Evolutionary conservation across 176 grass and related monocot genomes (phyloP).

Genomic region (Oryza glaberrima): DNA sequence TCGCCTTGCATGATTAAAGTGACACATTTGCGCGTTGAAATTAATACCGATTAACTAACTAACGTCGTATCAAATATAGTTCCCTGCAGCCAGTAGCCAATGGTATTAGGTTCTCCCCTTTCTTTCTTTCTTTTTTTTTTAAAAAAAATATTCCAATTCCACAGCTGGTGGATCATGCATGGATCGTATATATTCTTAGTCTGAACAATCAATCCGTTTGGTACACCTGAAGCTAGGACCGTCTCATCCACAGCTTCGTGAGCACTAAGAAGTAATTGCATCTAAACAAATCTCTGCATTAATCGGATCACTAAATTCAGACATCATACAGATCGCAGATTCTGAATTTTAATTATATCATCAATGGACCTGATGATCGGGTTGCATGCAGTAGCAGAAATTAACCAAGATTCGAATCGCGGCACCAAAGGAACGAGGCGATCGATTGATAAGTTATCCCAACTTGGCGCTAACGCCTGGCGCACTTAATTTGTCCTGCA

Average conservation of each 20-base stretch:
- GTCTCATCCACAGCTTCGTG: background rate
- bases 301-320: background rate
- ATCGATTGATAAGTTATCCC: conserved; percentile 5
- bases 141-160: background rate
- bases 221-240: conserved; percentile 19
- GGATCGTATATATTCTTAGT: background rate
- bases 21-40: background rate
- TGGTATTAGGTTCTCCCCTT: background rate
- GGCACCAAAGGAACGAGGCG: background rate
- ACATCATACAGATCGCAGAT: background rate
- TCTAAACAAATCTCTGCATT: background rate
- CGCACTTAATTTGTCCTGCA: conserved; percentile 27
- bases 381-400: background rate
- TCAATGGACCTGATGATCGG: too few species aligned
- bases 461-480: conserved; percentile 25
- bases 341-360: background rate
- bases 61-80: background rate
- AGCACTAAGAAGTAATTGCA: background rate
- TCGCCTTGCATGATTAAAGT: background rate
- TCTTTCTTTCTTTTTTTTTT: too few species aligned
- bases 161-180: conserved; percentile 16
- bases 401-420: conserved; percentile 11
- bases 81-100: background rate
- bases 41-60: background rate
- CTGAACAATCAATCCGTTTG: background rate